Percentiles rank a stretch among this genome's conserved stretches.
Conservation (phyloP, 208 protist genomes). For the Leishmania major region DNA sequence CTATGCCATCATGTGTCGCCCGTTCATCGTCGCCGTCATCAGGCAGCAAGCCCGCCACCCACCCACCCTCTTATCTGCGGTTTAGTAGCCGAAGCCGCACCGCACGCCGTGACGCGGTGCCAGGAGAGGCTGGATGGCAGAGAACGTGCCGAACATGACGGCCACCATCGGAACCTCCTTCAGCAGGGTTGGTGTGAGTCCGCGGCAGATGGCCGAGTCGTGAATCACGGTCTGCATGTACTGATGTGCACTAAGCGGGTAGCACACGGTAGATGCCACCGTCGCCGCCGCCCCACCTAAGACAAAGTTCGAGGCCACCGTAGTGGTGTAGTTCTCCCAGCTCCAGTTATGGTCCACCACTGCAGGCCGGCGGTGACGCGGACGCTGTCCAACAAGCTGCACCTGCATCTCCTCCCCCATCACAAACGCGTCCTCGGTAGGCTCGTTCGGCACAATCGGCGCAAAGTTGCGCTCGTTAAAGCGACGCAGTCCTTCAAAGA, state of each 20-base stretch:
- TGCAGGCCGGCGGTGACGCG: constrained; percentile 6
- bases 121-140: constrained; percentile 76
- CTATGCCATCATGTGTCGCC: neutral
- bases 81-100: constrained; percentile 88
- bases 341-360: constrained; percentile 55
- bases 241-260: constrained; percentile 82
- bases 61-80: neutral
- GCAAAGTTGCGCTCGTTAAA: constrained; percentile 81
- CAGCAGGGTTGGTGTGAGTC: constrained; percentile 64
- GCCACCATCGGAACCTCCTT: constrained; percentile 93
- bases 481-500: constrained; percentile 89
- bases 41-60: neutral
- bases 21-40: neutral
- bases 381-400: neutral
- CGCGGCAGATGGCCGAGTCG: constrained; percentile 89
- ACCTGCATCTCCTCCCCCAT: constrained; percentile 14
- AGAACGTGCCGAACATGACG: constrained; percentile 81
- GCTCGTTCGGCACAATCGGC: constrained; percentile 33
- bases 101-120: constrained; percentile 79
- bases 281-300: constrained; percentile 77
- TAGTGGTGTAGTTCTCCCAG: constrained; percentile 60
- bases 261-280: constrained; percentile 86
- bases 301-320: constrained; percentile 63
- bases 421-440: constrained; percentile 12
- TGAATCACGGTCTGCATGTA: constrained; percentile 93